Conservation (phyloP, 2,329 filamentous ascomycete genomes). For the Alternaria triticimaculans region DNA sequence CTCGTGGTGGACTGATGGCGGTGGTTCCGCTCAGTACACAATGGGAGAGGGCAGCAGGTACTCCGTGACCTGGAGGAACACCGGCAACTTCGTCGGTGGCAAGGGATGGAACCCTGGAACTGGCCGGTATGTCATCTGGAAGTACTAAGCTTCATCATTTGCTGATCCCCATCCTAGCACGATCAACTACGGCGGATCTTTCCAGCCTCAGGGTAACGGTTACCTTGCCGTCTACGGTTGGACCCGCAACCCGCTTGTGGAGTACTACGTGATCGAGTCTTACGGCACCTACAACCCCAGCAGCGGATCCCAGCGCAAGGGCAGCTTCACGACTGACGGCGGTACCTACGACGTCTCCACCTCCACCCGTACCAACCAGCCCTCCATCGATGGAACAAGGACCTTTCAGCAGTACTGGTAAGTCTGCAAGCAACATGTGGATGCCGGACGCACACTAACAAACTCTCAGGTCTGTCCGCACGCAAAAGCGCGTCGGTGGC, state of each 20-base stretch:
- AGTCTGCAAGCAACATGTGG: neutral
- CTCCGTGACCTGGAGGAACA: slow-evolving; percentile 28
- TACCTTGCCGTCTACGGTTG: slow-evolving; percentile 61
- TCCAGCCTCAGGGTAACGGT: slow-evolving; percentile 24
- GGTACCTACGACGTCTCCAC: slow-evolving; percentile 60
- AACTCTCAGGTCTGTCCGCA: slow-evolving; percentile 46
- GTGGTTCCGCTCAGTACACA: slow-evolving; percentile 31
- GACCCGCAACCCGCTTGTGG: slow-evolving; percentile 59
- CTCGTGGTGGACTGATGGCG: slow-evolving; percentile 65
- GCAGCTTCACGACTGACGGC: slow-evolving; percentile 59
- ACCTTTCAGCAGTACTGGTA: slow-evolving; percentile 64
- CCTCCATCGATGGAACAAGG: slow-evolving; percentile 59
- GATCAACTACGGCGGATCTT: slow-evolving; percentile 26
- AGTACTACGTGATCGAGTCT: slow-evolving; percentile 64
- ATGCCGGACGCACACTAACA: neutral
- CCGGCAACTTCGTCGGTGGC: slow-evolving; percentile 35
- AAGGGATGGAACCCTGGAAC: slow-evolving; percentile 48
- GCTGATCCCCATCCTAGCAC: slow-evolving; percentile 2
- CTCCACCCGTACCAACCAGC: slow-evolving; percentile 56
- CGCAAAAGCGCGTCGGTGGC: slow-evolving; percentile 57
- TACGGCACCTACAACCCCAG: slow-evolving; percentile 57
- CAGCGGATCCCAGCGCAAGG: slow-evolving; percentile 53
- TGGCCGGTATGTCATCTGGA: slow-evolving; percentile 50
- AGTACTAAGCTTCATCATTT: neutral
- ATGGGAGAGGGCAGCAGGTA: slow-evolving; percentile 30